Evolutionary conservation across 768 basidiomycete species (phyloP).

Genomic region (Cyathus striatus): DNA sequence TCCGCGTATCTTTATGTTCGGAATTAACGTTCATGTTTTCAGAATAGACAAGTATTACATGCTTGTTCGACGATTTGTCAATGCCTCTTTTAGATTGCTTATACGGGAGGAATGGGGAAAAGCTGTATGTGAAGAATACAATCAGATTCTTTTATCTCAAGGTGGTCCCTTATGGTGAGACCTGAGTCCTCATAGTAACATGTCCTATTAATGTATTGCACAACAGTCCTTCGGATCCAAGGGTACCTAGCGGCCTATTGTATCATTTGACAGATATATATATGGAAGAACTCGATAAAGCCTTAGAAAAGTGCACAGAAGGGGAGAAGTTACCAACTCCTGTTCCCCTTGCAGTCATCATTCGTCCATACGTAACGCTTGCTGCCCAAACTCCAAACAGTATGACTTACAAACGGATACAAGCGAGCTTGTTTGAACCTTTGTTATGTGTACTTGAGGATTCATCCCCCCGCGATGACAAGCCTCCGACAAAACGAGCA

Average conservation of each 20-base stretch:
- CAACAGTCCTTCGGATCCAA: slow-evolving; percentile 66
- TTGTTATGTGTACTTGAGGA: slow-evolving; percentile 51
- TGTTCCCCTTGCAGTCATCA: slow-evolving; percentile 26
- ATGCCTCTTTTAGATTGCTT: slow-evolving; percentile 80
- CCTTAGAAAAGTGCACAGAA: slow-evolving; percentile 24
- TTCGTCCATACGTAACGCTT: slow-evolving; percentile 65
- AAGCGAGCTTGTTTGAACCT: slow-evolving; percentile 64
- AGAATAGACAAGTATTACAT: slow-evolving; percentile 98
- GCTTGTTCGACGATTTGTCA: slow-evolving; percentile 85
- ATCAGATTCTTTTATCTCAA: slow-evolving; percentile 54
- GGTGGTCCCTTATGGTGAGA: slow-evolving; percentile 85
- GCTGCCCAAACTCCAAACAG: slow-evolving; percentile 62
- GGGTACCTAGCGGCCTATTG: slow-evolving; percentile 71
- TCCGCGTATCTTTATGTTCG: slow-evolving; percentile 2
- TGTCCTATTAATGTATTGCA: too few relatives aligned
- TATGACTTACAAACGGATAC: slow-evolving; percentile 69
- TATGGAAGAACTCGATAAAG: slow-evolving; percentile 83
- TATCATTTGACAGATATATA: slow-evolving; percentile 91
- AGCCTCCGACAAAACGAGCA: slow-evolving; percentile 42
- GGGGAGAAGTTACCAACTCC: slow-evolving; percentile 42
- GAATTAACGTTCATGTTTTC: slow-evolving; percentile 6
- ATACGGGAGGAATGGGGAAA: slow-evolving; percentile 66
- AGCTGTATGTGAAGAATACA: slow-evolving; percentile 52
- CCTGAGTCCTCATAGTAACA: too few relatives aligned
- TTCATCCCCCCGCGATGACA: slow-evolving; percentile 21